A percentile compares a stretch with the other conserved stretches of the same genome.
These are phyloP conservation scores for Cytospora schulzeri DNA, from an alignment of 2,329 filamentous ascomycete genomes.

Conservation along the genomic window DNA sequence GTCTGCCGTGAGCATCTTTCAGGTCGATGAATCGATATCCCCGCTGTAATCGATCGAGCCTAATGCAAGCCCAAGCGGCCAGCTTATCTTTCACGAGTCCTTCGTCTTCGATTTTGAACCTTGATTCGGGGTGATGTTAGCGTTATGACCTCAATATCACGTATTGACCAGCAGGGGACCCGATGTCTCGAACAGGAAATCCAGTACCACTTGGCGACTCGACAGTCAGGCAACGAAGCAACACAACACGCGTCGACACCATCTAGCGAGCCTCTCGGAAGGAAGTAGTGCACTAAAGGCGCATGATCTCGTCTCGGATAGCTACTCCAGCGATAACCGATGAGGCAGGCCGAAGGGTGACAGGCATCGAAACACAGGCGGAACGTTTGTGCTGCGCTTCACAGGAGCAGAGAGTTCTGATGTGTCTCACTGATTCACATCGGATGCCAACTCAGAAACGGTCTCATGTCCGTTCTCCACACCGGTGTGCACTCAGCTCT, in stretches of 20 bases:
- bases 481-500: conserved; percentile 18
- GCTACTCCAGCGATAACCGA: conserved; percentile 6
- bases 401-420: conserved; percentile 1
- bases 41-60: conserved; percentile 57
- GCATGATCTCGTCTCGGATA: conserved; percentile 22
- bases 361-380: conserved; percentile 20
- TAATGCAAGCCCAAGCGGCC: conserved; percentile 60
- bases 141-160: conserved; percentile 9
- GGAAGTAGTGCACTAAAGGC: not conserved
- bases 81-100: conserved; percentile 42
- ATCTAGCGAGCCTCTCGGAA: not conserved
- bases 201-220: conserved; percentile 28
- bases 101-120: conserved; percentile 58
- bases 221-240: conserved; percentile 25
- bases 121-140: conserved; percentile 32
- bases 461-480: conserved; percentile 18
- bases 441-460: conserved; percentile 15
- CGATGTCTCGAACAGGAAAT: not conserved
- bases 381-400: conserved; percentile 17
- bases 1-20: conserved; percentile 47
- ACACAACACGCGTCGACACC: conserved; percentile 18
- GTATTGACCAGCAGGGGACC: not conserved
- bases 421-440: conserved; percentile 15
- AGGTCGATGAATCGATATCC: conserved; percentile 60
- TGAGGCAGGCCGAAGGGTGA: conserved; percentile 20